Base-by-base conservation (phyloP, 2,329 filamentous ascomycete genomes). In the Beauveria rudraprayagi region DNA sequence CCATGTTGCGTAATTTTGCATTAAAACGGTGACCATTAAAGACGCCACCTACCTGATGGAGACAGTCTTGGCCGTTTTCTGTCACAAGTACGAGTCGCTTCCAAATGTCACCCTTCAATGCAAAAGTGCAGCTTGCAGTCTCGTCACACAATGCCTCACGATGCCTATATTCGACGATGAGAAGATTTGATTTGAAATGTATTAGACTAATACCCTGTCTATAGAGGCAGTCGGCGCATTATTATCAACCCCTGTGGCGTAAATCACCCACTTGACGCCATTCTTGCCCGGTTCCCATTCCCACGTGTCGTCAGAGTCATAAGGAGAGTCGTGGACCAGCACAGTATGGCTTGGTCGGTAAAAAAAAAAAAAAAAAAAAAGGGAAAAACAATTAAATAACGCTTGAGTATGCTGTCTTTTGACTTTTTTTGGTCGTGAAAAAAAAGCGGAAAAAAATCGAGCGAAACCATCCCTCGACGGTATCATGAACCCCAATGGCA, bases 251-350 rank as follows among this genome's bases (percentile, higher is more conserved):
- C 40, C 19, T 44, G 5, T 10, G 8, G 52, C 37, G 41, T 16
- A 44, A 30, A 17, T 14, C 16, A 22, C 34, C 34, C 34, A 40
- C 40, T 5, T 16, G n/a, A 56, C 37, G 26, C 22, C 10, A 10
- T 40, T 44, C 28, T 6, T 19, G 17, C 30, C 30, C 37, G 16
- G 19, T 48, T 28, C 48, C 50, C 37, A 40, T 30, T 40, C 50
- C 50, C 28, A n/a, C 53, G 26, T 47, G 17, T 60, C 56, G 41
- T 59, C n/a, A 58, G 63, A 48, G 53, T 63, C 61, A 54, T 63
- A 65, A 66, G 56, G 62, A 64, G 51, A 24, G 62, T 64, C 60
- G 43, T 63, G 51, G 47, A 56, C 30, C 61, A 52, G 63, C 50
- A 11, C n/a, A 19, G 10, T 8, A 44, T 4, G 48, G 37, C 37